These are phyloP conservation scores for Coniosporium tulheliwenetii DNA, from an alignment of 2,329 filamentous ascomycete species.

Conservation along the genomic window DNA sequence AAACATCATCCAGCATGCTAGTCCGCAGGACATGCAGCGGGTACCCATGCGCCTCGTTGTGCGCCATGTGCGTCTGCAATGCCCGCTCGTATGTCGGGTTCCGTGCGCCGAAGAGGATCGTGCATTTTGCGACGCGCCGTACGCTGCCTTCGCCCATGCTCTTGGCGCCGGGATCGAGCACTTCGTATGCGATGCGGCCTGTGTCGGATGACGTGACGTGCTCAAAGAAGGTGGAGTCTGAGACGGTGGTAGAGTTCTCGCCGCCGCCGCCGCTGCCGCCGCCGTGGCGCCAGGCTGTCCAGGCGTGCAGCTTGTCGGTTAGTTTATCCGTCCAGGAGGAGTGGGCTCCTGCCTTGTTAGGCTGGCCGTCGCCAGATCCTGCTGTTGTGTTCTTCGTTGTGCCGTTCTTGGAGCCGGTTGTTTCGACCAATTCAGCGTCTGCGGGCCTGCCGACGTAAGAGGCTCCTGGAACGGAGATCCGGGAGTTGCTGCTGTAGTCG, in stretches of 20 bases:
- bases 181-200: neutral
- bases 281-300: neutral
- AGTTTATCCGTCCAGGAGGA: neutral
- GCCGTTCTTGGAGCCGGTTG: neutral
- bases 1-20: slow-evolving; percentile 24
- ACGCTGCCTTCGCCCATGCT: neutral
- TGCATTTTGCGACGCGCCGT: slow-evolving; percentile 20
- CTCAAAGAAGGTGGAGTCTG: neutral
- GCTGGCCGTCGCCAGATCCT: neutral
- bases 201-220: neutral
- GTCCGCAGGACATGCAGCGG: slow-evolving; percentile 25
- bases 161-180: neutral
- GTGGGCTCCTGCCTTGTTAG: neutral
- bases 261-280: no score
- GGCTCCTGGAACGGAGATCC: neutral
- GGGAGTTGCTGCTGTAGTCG: neutral
- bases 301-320: neutral
- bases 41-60: slow-evolving; percentile 25
- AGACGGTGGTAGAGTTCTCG: neutral
- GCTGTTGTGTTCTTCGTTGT: neutral
- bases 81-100: slow-evolving; percentile 24
- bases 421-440: neutral
- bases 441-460: neutral
- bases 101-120: slow-evolving; percentile 19
- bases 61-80: slow-evolving; percentile 22